phyloP scores from a whole-genome alignment of 2,329 filamentous ascomycete species.

The Thelonectria blattea region DNA sequence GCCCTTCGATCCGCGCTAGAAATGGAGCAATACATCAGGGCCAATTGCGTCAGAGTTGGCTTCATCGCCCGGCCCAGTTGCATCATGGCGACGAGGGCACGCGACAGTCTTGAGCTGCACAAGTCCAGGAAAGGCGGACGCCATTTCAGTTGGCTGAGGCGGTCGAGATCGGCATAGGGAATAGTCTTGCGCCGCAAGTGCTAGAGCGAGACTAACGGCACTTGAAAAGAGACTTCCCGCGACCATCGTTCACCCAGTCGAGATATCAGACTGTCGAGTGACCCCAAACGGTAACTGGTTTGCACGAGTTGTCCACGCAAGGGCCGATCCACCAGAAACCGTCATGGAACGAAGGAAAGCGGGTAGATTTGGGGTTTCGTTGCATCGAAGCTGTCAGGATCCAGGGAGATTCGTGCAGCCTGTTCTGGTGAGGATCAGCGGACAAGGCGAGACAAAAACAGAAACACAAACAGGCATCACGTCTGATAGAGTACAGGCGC shows the following conservation, averaged over 20 bases:
- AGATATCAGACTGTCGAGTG: background rate
- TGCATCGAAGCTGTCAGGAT: conserved; percentile 1
- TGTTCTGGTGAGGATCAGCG: background rate
- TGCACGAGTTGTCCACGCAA: background rate
- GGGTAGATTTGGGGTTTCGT: conserved; percentile 11
- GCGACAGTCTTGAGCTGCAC: conserved; percentile 6
- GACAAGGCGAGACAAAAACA: conserved; percentile 1
- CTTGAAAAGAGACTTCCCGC: conserved; percentile 1
- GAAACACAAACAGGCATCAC: background rate
- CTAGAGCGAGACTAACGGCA: background rate
- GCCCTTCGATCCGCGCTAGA: conserved; percentile 19
- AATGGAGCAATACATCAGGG: conserved; percentile 34
- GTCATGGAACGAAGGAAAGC: background rate
- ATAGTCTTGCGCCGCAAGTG: background rate
- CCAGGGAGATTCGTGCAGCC: background rate
- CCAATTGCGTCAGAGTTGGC: conserved; percentile 31
- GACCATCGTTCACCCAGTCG: background rate
- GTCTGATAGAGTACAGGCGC: background rate
- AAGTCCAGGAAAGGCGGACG: background rate
- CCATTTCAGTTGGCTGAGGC: background rate
- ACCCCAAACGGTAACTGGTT: background rate
- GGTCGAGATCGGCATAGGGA: background rate
- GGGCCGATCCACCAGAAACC: background rate
- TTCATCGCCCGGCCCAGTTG: conserved; percentile 17
- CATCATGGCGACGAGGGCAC: conserved; percentile 16